Evolutionary conservation across 2,329 filamentous ascomycete species (phyloP).

Genomic region (Madurella mycetomatis): DNA sequence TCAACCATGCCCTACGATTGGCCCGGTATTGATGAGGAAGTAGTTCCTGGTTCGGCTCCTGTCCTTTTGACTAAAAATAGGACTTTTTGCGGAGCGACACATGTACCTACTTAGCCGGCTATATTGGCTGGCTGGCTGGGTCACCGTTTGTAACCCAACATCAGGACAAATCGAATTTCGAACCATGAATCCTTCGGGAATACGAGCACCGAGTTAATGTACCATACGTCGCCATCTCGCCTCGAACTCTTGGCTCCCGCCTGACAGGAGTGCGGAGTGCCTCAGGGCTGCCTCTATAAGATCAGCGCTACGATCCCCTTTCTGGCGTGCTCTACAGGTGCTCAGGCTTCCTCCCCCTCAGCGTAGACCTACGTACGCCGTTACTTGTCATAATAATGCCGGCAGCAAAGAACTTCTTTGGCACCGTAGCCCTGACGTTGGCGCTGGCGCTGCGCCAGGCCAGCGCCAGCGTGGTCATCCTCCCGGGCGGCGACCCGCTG

Average conservation of each 20-base stretch:
- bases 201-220: not conserved
- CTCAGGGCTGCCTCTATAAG: not conserved
- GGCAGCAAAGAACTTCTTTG: not conserved
- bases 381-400: not conserved
- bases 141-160: not conserved
- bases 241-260: not conserved
- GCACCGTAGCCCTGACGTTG: not conserved
- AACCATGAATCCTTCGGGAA: not conserved
- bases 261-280: not conserved
- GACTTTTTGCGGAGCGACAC: not conserved
- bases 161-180: not conserved
- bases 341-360: too few relatives aligned
- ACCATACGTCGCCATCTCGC: not conserved
- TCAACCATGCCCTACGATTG: too few relatives aligned
- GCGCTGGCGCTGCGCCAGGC: not conserved
- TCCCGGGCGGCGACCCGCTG: conserved; percentile 25
- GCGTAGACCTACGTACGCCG: not conserved
- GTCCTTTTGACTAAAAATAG: not conserved
- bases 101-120: not conserved
- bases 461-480: conserved; percentile 18
- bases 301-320: not conserved
- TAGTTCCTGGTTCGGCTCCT: too few relatives aligned
- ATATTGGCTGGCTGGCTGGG: not conserved
- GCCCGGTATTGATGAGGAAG: too few relatives aligned
- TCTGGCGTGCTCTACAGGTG: not conserved